These are phyloP conservation scores for Boletus reticuloceps DNA, from an alignment of 768 basidiomycete genomes.

Conservation along the genomic window DNA sequence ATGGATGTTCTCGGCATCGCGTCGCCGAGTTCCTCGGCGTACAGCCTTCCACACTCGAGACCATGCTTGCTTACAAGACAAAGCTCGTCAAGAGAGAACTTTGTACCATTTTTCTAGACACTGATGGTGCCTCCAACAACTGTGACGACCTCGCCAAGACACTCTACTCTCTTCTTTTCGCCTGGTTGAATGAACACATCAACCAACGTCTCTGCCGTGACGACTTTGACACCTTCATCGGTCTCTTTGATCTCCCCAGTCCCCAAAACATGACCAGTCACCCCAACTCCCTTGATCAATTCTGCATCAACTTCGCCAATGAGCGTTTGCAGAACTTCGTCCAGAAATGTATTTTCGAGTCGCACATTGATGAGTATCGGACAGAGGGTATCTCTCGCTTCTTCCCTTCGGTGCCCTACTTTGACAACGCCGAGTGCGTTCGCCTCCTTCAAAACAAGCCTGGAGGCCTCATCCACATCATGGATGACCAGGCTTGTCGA, in stretches of 20 bases:
- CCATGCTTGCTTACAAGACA: slow-evolving; percentile 84
- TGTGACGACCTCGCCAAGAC: slow-evolving; percentile 93
- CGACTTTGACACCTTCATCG: slow-evolving; percentile 89
- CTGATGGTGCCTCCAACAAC: slow-evolving; percentile 90
- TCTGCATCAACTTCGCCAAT: slow-evolving; percentile 95
- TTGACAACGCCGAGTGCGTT: slow-evolving; percentile 89
- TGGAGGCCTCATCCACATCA: slow-evolving; percentile 93
- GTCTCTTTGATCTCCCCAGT: slow-evolving; percentile 92
- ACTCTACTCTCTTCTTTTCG: slow-evolving; percentile 90
- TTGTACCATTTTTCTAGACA: slow-evolving; percentile 95
- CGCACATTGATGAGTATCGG: slow-evolving; percentile 77
- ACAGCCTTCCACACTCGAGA: slow-evolving; percentile 66
- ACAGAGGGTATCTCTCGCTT: slow-evolving; percentile 74
- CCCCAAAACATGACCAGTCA: slow-evolving; percentile 86
- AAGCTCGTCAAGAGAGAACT: slow-evolving; percentile 93
- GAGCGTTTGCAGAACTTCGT: slow-evolving; percentile 86
- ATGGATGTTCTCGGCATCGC: slow-evolving; percentile 75
- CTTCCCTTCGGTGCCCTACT: slow-evolving; percentile 72
- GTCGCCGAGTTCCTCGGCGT: slow-evolving; percentile 93
- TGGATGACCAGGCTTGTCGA: slow-evolving; percentile 92
- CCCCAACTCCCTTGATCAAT: slow-evolving; percentile 92
- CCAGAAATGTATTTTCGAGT: slow-evolving; percentile 66
- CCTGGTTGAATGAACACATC: slow-evolving; percentile 95
- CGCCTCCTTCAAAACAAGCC: slow-evolving; percentile 42
- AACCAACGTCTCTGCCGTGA: slow-evolving; percentile 94